phyloP scores from a whole-genome alignment of 1,284 basidiomycete genomes.

The Phellinidium pouzarii region DNA sequence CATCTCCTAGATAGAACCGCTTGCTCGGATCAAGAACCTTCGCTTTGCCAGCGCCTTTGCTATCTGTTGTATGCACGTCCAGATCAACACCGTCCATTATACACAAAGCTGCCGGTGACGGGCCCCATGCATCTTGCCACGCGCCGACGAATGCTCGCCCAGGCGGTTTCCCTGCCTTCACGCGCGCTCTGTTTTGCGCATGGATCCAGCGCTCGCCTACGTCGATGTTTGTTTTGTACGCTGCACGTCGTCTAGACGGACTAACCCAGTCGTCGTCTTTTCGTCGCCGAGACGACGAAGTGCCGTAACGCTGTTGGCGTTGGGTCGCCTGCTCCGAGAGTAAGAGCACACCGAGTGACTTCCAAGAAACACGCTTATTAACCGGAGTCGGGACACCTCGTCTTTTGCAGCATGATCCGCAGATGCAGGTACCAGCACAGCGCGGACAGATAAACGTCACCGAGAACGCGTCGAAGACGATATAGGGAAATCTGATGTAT shows the following conservation, averaged over 20 bases:
- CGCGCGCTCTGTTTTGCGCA: not conserved
- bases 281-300: not conserved
- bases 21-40: not conserved
- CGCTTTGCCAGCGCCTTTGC: conserved; percentile 5
- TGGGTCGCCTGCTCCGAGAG: conserved; percentile 7
- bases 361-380: not conserved
- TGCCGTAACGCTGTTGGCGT: not conserved
- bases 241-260: not conserved
- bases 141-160: conserved; percentile 6
- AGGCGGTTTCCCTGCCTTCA: not conserved
- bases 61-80: not conserved
- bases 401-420: conserved; percentile 1
- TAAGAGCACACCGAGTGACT: not conserved
- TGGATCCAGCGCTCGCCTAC: conserved; percentile 8
- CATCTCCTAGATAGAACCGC: conserved; percentile 10
- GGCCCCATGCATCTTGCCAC: conserved; percentile 13
- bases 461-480: conserved; percentile 8
- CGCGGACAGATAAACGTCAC: conserved; percentile 7
- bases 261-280: not conserved
- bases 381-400: not conserved
- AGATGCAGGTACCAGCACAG: conserved; percentile 6
- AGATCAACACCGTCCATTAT: conserved; percentile 7
- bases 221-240: not conserved
- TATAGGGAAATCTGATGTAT: conserved; percentile 5
- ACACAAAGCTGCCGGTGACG: not conserved